phyloP scores from a whole-genome alignment of 768 basidiomycete species.

The Xerocomellus chrysenteron region DNA sequence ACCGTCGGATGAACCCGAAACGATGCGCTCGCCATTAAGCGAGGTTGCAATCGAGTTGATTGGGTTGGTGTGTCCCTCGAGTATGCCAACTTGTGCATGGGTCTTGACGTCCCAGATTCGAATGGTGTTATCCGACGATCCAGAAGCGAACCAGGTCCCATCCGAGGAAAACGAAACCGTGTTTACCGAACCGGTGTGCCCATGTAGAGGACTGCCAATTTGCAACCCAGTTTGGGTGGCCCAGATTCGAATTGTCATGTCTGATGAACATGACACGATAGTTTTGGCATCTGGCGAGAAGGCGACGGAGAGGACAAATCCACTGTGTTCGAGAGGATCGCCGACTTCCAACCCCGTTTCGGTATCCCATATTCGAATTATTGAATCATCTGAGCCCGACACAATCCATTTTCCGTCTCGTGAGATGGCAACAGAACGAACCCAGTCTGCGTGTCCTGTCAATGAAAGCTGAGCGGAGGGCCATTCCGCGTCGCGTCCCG shows the following conservation, averaged over 20 bases:
- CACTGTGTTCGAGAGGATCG: neutral
- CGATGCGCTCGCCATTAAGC: neutral
- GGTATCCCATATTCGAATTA: neutral
- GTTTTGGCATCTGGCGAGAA: neutral
- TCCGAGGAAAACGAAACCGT: neutral
- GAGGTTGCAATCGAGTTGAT: neutral
- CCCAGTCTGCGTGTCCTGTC: neutral
- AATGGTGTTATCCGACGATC: neutral
- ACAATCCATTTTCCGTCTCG: neutral
- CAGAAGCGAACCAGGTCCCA: neutral
- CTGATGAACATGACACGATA: neutral
- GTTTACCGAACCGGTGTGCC: neutral
- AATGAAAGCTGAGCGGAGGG: neutral
- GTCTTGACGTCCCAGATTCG: neutral
- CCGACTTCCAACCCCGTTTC: neutral
- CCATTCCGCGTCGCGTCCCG: neutral
- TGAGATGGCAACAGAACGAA: neutral
- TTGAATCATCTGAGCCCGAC: neutral
- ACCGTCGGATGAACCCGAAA: neutral
- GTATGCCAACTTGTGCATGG: neutral
- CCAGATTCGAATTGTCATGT: neutral
- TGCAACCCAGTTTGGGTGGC: neutral
- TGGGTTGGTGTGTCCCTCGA: neutral
- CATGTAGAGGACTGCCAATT: neutral
- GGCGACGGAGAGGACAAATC: neutral